Evolutionary conservation across 1,284 basidiomycete genomes (phyloP).

Genomic region (Tylopilus orsonianus): DNA sequence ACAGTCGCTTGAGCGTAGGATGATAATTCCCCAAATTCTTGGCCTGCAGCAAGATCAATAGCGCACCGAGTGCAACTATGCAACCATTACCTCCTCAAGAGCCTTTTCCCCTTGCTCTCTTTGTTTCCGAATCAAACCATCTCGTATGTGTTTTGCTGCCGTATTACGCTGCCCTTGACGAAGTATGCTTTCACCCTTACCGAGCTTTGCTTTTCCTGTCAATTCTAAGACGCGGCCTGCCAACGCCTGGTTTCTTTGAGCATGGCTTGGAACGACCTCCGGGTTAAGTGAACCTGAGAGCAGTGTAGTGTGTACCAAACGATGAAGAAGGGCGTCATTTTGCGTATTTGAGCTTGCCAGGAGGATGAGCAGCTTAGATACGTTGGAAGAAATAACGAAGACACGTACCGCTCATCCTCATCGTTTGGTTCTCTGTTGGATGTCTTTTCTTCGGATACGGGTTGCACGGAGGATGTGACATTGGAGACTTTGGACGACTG

Average conservation of each 20-base stretch:
- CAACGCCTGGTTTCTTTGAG: slow-evolving; percentile 66
- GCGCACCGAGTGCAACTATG: background rate
- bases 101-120: slow-evolving; percentile 50
- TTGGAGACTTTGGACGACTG: slow-evolving; percentile 78
- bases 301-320: slow-evolving; percentile 72
- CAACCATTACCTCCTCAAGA: slow-evolving; percentile 59
- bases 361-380: slow-evolving; percentile 3
- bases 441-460: slow-evolving; percentile 36
- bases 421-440: slow-evolving; percentile 49
- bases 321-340: slow-evolving; percentile 74
- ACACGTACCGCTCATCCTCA: slow-evolving; percentile 32
- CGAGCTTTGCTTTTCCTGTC: slow-evolving; percentile 61
- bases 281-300: slow-evolving; percentile 68
- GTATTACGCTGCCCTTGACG: slow-evolving; percentile 61
- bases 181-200: slow-evolving; percentile 65
- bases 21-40: slow-evolving; percentile 82
- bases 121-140: slow-evolving; percentile 64
- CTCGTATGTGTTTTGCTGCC: slow-evolving; percentile 66
- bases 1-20: slow-evolving; percentile 67
- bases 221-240: slow-evolving; percentile 73
- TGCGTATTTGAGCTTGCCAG: slow-evolving; percentile 61
- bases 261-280: slow-evolving; percentile 59
- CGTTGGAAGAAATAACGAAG: background rate
- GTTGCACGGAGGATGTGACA: slow-evolving; percentile 39
- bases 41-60: slow-evolving; percentile 44